phyloP scores from a whole-genome alignment of 176 grass and related monocot genomes.

The Carex littledalei region DNA sequence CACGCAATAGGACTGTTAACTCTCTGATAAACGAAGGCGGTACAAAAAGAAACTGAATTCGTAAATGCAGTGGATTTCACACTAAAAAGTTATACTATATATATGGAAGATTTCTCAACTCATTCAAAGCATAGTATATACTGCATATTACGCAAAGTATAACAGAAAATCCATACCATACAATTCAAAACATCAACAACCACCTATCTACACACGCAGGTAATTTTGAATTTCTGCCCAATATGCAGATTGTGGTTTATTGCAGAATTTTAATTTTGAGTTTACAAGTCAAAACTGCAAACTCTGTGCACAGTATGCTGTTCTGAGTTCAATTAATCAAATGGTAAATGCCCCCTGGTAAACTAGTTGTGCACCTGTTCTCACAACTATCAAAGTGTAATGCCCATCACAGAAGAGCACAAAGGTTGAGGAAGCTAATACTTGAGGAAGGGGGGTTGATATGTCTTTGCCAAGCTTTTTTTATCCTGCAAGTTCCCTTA shows the following conservation, averaged over 20 bases:
- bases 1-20: too few species aligned
- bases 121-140: background rate
- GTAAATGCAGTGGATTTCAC: too few species aligned
- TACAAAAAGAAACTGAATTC: too few species aligned
- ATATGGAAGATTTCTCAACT: background rate
- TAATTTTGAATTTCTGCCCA: too few species aligned
- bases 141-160: background rate
- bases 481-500: background rate
- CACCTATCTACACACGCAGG: background rate
- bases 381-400: background rate
- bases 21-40: too few species aligned
- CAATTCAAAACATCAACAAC: background rate
- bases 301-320: background rate
- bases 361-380: background rate
- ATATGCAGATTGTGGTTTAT: background rate
- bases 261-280: background rate
- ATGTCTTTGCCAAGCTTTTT: too few species aligned
- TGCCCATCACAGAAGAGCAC: background rate
- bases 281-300: background rate
- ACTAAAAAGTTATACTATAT: too few species aligned
- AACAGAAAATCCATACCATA: background rate
- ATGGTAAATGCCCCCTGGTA: too few species aligned
- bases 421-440: too few species aligned
- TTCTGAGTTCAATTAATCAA: background rate
- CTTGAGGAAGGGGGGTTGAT: background rate